These are phyloP conservation scores for Candida neerlandica DNA, from an alignment of 1,139 yeast species.

Conservation along the genomic window DNA sequence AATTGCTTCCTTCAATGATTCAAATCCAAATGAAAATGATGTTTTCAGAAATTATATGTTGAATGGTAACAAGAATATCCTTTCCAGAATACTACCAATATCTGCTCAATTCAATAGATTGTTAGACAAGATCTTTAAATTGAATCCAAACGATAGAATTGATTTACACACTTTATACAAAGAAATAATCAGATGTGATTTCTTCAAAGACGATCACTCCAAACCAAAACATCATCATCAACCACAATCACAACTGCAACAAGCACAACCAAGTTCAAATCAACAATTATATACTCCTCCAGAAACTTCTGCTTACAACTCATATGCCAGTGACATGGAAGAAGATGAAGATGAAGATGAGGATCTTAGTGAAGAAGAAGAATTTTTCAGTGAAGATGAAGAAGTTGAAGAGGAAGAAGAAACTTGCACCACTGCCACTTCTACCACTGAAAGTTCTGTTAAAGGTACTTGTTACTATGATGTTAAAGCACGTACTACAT, in stretches of 20 bases:
- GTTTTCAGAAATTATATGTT: conserved; percentile 53
- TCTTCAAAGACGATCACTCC: conserved; percentile 30
- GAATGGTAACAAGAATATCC: conserved; percentile 28
- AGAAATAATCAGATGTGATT: conserved; percentile 43
- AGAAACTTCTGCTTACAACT: conserved; percentile 19
- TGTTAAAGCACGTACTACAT: conserved; percentile 5
- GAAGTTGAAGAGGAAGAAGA: conserved; percentile 9
- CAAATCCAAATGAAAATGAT: conserved; percentile 50
- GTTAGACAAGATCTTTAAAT: conserved; percentile 54
- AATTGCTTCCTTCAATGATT: conserved; percentile 61
- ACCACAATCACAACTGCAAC: no score
- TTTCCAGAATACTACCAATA: conserved; percentile 60
- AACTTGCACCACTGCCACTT: not conserved
- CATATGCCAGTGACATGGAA: conserved; percentile 18
- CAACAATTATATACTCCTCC: conserved; percentile 23
- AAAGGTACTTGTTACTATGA: conserved; percentile 12
- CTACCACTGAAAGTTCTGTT: conserved; percentile 4
- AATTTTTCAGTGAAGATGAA: conserved; percentile 10
- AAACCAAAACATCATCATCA: conserved; percentile 7
- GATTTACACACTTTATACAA: conserved; percentile 49
- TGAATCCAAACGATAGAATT: conserved; percentile 68
- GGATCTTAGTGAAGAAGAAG: conserved; percentile 8
- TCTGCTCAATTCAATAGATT: conserved; percentile 61
- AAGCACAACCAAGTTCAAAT: conserved; percentile 10
- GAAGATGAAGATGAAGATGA: conserved; percentile 13